Evolutionary conservation across 495 filamentous ascomycete genomes (phyloP).

Genomic region (Neohortaea acidophila): DNA sequence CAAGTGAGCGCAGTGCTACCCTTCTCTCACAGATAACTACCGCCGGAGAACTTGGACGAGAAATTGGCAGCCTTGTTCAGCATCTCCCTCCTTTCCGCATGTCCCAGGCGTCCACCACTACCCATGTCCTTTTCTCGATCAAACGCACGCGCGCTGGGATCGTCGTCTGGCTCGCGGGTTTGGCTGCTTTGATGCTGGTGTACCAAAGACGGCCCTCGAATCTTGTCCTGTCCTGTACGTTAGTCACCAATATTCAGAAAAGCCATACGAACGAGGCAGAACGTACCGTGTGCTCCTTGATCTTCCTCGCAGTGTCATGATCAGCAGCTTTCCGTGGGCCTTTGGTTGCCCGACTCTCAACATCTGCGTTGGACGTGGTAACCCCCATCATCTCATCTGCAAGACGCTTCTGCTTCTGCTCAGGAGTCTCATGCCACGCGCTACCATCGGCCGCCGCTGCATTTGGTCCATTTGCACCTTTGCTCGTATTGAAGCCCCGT

Average conservation of each 20-base stretch:
- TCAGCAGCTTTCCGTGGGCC: neutral
- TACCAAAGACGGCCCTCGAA: slow-evolving; percentile 47
- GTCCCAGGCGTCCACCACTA: slow-evolving; percentile 53
- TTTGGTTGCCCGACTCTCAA: neutral
- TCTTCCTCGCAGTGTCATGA: slow-evolving; percentile 8
- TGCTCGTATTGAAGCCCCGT: slow-evolving; percentile 72
- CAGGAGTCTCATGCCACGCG: slow-evolving; percentile 85
- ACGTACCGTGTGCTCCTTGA: slow-evolving; percentile 43
- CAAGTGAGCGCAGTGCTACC: too few species aligned
- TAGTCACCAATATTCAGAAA: slow-evolving; percentile 3
- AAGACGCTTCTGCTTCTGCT: slow-evolving; percentile 67
- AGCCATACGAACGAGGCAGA: neutral
- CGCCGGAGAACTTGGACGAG: slow-evolving; percentile 63
- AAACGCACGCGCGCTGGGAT: slow-evolving; percentile 78
- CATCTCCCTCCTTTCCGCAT: slow-evolving; percentile 62
- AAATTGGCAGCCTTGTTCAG: slow-evolving; percentile 69
- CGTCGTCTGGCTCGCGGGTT: slow-evolving; percentile 53
- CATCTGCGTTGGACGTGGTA: slow-evolving; percentile 27
- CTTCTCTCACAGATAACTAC: slow-evolving; percentile 55
- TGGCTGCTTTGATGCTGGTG: slow-evolving; percentile 40
- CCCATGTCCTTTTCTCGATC: slow-evolving; percentile 93
- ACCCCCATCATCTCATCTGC: slow-evolving; percentile 78
- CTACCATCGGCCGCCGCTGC: slow-evolving; percentile 34
- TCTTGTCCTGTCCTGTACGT: slow-evolving; percentile 34
- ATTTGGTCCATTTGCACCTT: slow-evolving; percentile 33